Evolutionary conservation across 768 basidiomycete genomes (phyloP).

Genomic region (Psilocybe azurescens): DNA sequence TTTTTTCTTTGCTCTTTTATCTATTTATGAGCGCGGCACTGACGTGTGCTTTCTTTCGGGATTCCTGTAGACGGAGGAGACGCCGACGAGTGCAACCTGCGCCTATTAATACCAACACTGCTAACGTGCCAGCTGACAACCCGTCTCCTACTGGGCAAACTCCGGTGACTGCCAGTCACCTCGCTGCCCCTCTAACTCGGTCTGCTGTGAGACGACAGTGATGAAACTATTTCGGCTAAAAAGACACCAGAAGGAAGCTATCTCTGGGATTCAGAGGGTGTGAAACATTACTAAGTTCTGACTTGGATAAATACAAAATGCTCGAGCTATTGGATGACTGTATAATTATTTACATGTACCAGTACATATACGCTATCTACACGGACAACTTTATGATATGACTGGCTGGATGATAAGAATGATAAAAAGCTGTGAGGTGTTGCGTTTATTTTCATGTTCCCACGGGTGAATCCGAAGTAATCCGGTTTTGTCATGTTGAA

Average conservation of each 20-base stretch:
- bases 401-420: not conserved
- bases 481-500: conserved; percentile 46
- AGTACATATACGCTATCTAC: not conserved
- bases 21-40: conserved; percentile 15
- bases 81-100: conserved; percentile 31
- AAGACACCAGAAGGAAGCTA: not conserved
- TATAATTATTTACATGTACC: not conserved
- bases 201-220: conserved; percentile 8
- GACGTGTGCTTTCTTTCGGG: conserved; percentile 24
- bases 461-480: conserved; percentile 44
- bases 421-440: conserved; percentile 7
- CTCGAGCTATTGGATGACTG: conserved; percentile 6
- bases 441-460: conserved; percentile 35
- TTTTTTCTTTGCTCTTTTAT: not conserved
- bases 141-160: conserved; percentile 24
- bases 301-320: not conserved
- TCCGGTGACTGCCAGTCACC: conserved; percentile 24
- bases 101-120: conserved; percentile 10
- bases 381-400: not conserved
- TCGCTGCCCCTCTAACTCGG: conserved; percentile 23
- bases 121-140: conserved; percentile 2
- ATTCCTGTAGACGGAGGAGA: conserved; percentile 31
- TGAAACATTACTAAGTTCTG: not conserved
- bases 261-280: not conserved
- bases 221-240: conserved; percentile 13